Percentiles rank a stretch among this genome's conserved stretches.
Evolutionary conservation across 1,139 yeast genomes (phyloP).

Genomic region (Saccharomyces pastorianus): DNA sequence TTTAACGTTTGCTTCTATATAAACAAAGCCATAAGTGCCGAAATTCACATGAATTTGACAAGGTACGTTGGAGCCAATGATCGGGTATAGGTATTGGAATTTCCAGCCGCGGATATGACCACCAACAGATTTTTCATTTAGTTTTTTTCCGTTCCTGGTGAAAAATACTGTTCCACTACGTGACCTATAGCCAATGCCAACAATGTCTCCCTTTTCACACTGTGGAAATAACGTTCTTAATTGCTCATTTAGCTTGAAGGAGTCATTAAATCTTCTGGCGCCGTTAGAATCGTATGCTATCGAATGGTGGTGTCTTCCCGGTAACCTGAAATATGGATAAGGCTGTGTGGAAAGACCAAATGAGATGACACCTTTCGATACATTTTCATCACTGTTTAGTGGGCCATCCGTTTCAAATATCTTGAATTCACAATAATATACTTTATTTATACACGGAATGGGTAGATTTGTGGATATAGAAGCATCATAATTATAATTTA

Average conservation of each 20-base stretch:
- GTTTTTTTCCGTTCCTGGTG: conserved; percentile 61
- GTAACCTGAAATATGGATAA: conserved; percentile 80
- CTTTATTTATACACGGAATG: conserved; percentile 76
- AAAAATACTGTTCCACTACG: conserved; percentile 57
- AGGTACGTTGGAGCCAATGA: conserved; percentile 75
- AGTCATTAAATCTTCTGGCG: conserved; percentile 67
- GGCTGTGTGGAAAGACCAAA: conserved; percentile 84
- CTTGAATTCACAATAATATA: conserved; percentile 84
- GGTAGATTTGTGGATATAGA: conserved; percentile 83
- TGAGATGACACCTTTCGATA: conserved; percentile 36
- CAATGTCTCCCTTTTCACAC: conserved; percentile 62
- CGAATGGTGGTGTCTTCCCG: conserved; percentile 66
- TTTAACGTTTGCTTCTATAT: conserved; percentile 82
- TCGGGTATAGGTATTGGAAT: conserved; percentile 76
- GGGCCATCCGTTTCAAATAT: conserved; percentile 37
- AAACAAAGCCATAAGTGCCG: conserved; percentile 89
- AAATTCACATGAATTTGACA: conserved; percentile 73
- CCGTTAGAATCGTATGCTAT: conserved; percentile 85
- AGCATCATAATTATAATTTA: conserved; percentile 58
- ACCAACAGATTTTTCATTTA: conserved; percentile 58
- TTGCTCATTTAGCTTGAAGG: conserved; percentile 49
- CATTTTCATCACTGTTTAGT: conserved; percentile 32
- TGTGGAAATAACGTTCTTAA: conserved; percentile 58
- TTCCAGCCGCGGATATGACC: conserved; percentile 74
- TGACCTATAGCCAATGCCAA: conserved; percentile 59